phyloP scores from a whole-genome alignment of 345 rosid genomes.

The Hibiscus trionum region DNA sequence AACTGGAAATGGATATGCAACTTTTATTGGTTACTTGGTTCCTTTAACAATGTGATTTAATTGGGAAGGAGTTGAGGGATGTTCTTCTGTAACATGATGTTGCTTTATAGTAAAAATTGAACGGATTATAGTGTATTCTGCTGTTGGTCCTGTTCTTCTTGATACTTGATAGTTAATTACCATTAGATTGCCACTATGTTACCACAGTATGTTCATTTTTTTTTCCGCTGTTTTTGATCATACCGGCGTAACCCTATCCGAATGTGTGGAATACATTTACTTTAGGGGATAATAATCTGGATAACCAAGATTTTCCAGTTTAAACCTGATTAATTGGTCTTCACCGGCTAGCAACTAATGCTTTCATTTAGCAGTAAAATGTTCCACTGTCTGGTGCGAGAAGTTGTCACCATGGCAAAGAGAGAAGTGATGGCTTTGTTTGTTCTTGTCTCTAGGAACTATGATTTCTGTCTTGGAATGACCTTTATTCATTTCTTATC shows the following conservation, averaged over 20 bases:
- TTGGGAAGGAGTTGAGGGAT: not conserved
- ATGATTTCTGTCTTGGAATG: not conserved
- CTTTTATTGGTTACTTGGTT: not conserved
- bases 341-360: not conserved
- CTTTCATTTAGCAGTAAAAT: not conserved
- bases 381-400: not conserved
- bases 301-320: not conserved
- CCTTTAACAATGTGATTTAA: constrained; percentile 1
- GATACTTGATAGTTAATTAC: not conserved
- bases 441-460: not conserved
- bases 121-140: not conserved
- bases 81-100: not conserved
- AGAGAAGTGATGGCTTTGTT: not conserved
- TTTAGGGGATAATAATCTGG: not conserved
- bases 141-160: not conserved
- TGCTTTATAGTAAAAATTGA: not conserved
- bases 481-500: not conserved
- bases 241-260: not conserved
- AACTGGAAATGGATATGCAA: not conserved
- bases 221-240: not conserved
- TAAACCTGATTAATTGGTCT: constrained; percentile 5
- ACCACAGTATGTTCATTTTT: not conserved
- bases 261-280: not conserved
- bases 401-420: not conserved
- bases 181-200: not conserved